These are phyloP conservation scores for Blastomyces parvus DNA, from an alignment of 2,329 filamentous ascomycete genomes.

Conservation along the genomic window DNA sequence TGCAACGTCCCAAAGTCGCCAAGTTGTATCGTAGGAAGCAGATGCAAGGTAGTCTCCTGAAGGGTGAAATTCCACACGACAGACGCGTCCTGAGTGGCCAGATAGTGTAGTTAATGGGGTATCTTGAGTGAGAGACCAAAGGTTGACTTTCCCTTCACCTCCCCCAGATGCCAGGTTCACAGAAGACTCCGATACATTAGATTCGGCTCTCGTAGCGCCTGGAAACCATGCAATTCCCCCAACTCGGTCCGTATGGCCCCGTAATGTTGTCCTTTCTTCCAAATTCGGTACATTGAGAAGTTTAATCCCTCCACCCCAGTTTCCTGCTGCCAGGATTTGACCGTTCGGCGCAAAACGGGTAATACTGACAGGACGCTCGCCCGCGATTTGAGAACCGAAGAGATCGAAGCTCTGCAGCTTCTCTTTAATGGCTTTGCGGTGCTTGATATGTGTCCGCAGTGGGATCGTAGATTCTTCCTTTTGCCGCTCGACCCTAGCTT, in stretches of 20 bases:
- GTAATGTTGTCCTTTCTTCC: slow-evolving; percentile 62
- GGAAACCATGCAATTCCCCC: slow-evolving; percentile 89
- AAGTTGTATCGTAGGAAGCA: slow-evolving; percentile 91
- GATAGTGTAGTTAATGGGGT: slow-evolving; percentile 72
- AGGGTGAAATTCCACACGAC: slow-evolving; percentile 87
- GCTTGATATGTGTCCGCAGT: slow-evolving; percentile 81
- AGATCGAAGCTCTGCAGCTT: slow-evolving; percentile 74
- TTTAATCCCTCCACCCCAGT: slow-evolving; percentile 85
- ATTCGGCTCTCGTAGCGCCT: slow-evolving; percentile 61
- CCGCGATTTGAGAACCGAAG: slow-evolving; percentile 85
- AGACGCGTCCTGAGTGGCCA: slow-evolving; percentile 80
- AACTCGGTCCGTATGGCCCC: slow-evolving; percentile 81
- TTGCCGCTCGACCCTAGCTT: slow-evolving; percentile 65
- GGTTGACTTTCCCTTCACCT: slow-evolving; percentile 73
- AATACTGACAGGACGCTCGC: slow-evolving; percentile 84
- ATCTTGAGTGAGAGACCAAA: slow-evolving; percentile 84
- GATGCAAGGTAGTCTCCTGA: slow-evolving; percentile 83
- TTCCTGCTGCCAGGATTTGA: slow-evolving; percentile 74
- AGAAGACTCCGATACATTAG: slow-evolving; percentile 59
- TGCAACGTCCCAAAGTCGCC: slow-evolving; percentile 90
- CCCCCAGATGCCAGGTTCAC: slow-evolving; percentile 87
- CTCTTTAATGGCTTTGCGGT: slow-evolving; percentile 81
- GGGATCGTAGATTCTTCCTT: slow-evolving; percentile 73
- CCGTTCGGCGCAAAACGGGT: slow-evolving; percentile 82
- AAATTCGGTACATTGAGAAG: slow-evolving; percentile 75